Base-by-base conservation (phyloP, 768 basidiomycete species). In the Steccherinum ochraceum region DNA sequence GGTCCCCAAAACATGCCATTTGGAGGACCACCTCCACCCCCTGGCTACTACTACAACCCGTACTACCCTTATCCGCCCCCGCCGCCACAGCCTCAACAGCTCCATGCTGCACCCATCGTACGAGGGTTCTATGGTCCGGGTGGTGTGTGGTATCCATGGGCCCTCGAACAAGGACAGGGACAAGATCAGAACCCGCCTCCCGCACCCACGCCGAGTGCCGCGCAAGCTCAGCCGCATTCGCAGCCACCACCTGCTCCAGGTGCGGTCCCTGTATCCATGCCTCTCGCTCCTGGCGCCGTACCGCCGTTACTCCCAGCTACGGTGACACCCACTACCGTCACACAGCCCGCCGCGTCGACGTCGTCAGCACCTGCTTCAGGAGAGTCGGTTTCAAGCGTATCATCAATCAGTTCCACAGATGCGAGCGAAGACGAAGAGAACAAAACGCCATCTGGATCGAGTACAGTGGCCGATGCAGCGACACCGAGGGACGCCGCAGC, bases 91-190 rank as follows among this genome's bases (percentile, higher is more conserved):
- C 56, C 58, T 24, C 56, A 52, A 49, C 60, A 57, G 49, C 56
- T 70, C 21, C 73, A 71, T 41, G 74, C 73, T 3, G 67, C 78
- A 3, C 85, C 83, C 1, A 74, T 72, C 24, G 83, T 80, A 54
- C 58, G 71, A 52, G 84, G 86, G 12, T 86, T 87, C 56, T 71
- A 73, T 35, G 84, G 82, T 7, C 84, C 83, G 7, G 77, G 75
- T 27, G 79, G 77, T 18, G 73, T 67, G n/a, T 86, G 83, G 81
- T 80, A 80, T 50, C 76, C 74, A 20, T 87, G 84, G 84, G 76
- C 75, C 40, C 62, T 65, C 25, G 70, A 69, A 5, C 68, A 64
- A 41, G 65, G 61, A 60, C 57, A 65, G 23, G 54, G 45, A 19
- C 18, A 49, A 11, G 57, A 42, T 23, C 63, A 58, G 40, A 40